Evolutionary conservation across 108 stramenopile genomes (phyloP), one percentile per base, ranked within the genome.

Genomic region (Nitzschia sp.): DNA sequence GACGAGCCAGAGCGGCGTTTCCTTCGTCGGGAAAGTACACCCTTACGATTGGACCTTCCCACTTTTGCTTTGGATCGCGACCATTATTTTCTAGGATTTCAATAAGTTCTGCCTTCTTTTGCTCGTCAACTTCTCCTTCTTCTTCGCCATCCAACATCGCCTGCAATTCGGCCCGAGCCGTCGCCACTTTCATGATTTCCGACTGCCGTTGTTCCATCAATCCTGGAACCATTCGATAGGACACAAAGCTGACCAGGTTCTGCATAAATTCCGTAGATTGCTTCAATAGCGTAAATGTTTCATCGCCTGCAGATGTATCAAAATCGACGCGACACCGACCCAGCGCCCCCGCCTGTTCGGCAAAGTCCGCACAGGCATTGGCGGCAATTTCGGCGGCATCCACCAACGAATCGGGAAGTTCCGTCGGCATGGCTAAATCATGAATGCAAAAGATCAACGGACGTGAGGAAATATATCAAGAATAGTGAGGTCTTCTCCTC

Each of bases 1-100:
- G 76, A 57, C 89, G 79, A 18, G 94, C 94, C 72, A 96, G 61
- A 23, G 95, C 97, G 34, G 97, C 97, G 61, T 86, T 89, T 34
- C 97, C 97, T 72, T 94, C 90, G 57, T 97, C 96, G 55, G 96
- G 96, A 76, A 97, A 95, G 72, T 90, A 95, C 2, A 97, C 72
- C 30, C 91, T 82, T 8, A 81, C 81, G 36, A 73, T 83, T 48
- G 85, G 83, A 19, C 88, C 88, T 29, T 71, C 46, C 27, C 55
- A 48, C 15, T 55, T 34, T 4, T 29, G 31, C 25, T 64, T 48
- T 11, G 78, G 61, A 49, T 78, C 71, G 31, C 71, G 57, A 19
- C 91, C 91, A 51, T 78, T 70, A 29, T 64, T 79, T 33, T 70
- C 74, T 58, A 92, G 62, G 11, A 89, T 76, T 18, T 33, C 6